phyloP scores from a whole-genome alignment of 495 filamentous ascomycete species.

The Penicillium goetzii region DNA sequence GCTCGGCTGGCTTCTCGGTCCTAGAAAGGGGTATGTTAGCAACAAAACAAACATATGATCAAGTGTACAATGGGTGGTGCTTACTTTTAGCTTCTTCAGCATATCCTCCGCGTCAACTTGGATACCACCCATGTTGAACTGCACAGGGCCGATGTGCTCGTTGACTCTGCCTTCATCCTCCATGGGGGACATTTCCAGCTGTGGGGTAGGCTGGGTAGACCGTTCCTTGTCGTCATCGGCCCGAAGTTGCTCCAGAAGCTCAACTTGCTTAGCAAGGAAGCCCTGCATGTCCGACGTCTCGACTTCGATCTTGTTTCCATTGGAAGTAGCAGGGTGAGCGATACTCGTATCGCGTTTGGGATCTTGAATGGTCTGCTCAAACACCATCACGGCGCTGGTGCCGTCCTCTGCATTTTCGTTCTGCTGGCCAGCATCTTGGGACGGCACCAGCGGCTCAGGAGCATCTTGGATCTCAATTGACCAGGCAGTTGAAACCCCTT shows the following conservation, averaged over 20 bases:
- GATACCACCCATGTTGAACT: constrained; percentile 97
- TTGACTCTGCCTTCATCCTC: constrained; percentile 65
- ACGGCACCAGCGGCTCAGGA: constrained; percentile 39
- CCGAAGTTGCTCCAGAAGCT: constrained; percentile 69
- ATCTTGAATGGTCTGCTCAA: constrained; percentile 78
- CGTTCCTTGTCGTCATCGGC: constrained; percentile 64
- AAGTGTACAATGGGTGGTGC: constrained; percentile 11
- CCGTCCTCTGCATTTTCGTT: constrained; percentile 40
- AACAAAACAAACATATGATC: not conserved
- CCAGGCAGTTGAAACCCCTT: constrained; percentile 83
- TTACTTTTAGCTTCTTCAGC: constrained; percentile 83
- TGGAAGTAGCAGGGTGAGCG: constrained; percentile 53
- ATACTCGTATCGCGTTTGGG: constrained; percentile 62
- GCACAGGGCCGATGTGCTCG: constrained; percentile 92
- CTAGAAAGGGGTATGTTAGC: constrained; percentile 34
- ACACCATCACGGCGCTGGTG: constrained; percentile 66
- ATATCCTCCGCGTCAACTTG: constrained; percentile 97
- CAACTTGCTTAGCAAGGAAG: constrained; percentile 75
- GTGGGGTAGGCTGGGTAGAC: constrained; percentile 40
- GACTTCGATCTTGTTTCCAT: constrained; percentile 60
- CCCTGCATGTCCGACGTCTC: constrained; percentile 75
- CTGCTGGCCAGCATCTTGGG: constrained; percentile 22
- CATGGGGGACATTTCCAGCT: constrained; percentile 51
- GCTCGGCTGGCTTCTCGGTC: constrained; percentile 60
- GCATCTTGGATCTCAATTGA: constrained; percentile 73